These are phyloP conservation scores for Eimeria acervulina DNA, from an alignment of 169 alveolate genomes.

Conservation along the genomic window DNA sequence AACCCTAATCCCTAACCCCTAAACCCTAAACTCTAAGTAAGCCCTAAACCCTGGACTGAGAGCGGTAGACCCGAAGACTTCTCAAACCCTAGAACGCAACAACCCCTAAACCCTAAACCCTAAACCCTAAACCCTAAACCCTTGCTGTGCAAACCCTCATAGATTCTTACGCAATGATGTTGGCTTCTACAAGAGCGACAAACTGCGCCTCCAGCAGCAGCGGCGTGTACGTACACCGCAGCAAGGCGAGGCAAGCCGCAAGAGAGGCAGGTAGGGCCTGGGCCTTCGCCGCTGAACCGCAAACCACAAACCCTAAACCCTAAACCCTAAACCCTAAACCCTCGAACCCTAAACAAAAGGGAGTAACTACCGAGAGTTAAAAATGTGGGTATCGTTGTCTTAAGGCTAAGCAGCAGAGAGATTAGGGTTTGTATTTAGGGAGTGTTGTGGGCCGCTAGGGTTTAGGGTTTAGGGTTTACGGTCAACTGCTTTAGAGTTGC, in stretches of 20 bases:
- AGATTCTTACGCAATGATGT: constrained; percentile 19
- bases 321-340: background rate
- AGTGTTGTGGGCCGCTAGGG: background rate
- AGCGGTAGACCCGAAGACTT: background rate
- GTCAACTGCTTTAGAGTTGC: constrained; percentile 4
- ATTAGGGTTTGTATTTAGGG: background rate
- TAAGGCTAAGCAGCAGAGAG: background rate
- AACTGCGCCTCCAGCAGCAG: constrained; percentile 49
- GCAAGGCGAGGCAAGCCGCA: background rate
- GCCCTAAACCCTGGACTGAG: background rate
- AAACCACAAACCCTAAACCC: background rate
- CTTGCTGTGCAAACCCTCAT: background rate
- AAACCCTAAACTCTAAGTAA: background rate
- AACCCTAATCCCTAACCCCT: background rate
- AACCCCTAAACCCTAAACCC: constrained; percentile 4
- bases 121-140: background rate
- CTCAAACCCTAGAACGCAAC: background rate
- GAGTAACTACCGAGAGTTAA: no score
- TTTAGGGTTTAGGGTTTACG: constrained; percentile 21
- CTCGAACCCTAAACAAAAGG: background rate
- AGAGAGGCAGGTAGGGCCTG: constrained; percentile 14
- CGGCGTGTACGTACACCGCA: constrained; percentile 10
- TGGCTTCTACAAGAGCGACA: background rate
- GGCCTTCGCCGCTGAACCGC: constrained; percentile 19
- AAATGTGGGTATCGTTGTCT: no score